Conservation (phyloP, 306 rosid genomes). For the Lithocarpus polystachyus region DNA sequence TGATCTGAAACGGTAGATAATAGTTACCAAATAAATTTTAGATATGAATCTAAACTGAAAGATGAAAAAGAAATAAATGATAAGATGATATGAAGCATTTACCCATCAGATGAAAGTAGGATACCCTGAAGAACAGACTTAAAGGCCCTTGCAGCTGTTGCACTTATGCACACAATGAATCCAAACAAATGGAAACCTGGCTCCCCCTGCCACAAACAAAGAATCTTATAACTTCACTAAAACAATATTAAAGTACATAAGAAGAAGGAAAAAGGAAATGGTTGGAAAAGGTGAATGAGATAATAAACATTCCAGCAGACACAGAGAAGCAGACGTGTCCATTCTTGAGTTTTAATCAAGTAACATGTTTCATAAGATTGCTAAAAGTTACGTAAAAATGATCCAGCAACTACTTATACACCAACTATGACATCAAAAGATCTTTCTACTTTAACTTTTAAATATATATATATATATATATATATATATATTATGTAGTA, state of each 20-base stretch:
- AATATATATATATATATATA: too few species aligned
- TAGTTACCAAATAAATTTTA: neutral
- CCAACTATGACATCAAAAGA: neutral
- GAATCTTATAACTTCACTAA: constrained; percentile 20
- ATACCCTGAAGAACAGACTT: constrained; percentile 97
- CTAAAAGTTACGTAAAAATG: neutral
- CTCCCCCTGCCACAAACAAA: constrained; percentile 78
- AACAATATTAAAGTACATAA: constrained; percentile 15
- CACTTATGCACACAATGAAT: constrained; percentile 89
- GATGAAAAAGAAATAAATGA: constrained; percentile 1
- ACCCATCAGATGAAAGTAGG: constrained; percentile 98
- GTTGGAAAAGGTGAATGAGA: neutral
- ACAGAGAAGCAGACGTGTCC: neutral
- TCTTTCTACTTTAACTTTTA: neutral
- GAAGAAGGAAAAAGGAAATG: constrained; percentile 1
- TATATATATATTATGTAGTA: too few species aligned
- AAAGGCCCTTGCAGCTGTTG: constrained; percentile 99
- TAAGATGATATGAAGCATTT: constrained; percentile 26
- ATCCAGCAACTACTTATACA: neutral
- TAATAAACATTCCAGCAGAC: too few species aligned
- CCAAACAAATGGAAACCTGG: constrained; percentile 93
- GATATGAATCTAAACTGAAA: neutral
- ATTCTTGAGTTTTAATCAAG: neutral
- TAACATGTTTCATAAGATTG: neutral
- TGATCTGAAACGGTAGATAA: neutral